Evolutionary conservation across 2,329 filamentous ascomycete species (phyloP).

Genomic region (Kalaharituber pfeilii): DNA sequence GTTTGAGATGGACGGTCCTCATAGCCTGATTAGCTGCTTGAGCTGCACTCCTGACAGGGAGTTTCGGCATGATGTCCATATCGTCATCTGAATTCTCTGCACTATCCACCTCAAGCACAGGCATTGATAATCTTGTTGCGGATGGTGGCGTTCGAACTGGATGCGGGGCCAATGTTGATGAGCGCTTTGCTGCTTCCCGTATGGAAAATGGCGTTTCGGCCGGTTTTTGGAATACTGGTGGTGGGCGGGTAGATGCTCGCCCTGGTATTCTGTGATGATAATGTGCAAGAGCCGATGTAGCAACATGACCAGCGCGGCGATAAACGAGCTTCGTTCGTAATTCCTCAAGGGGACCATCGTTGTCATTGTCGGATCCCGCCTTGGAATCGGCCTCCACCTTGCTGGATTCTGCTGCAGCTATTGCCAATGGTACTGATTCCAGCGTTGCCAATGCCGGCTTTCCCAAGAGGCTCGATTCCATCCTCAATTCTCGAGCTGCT

Average conservation of each 20-base stretch:
- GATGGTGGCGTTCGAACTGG: not conserved
- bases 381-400: not conserved
- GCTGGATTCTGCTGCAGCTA: not conserved
- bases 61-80: not conserved
- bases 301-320: not conserved
- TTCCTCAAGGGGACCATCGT: not conserved
- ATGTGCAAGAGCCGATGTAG: not conserved
- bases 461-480: not conserved
- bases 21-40: not conserved
- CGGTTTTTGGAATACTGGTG: not conserved
- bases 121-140: not conserved
- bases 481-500: not conserved
- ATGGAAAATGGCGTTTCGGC: not conserved
- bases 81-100: not conserved
- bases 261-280: not conserved
- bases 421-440: not conserved
- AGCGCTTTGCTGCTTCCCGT: not conserved
- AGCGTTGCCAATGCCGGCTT: not conserved
- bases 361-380: not conserved
- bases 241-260: not conserved
- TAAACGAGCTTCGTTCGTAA: not conserved
- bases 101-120: not conserved
- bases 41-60: not conserved
- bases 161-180: not conserved
- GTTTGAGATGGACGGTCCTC: not conserved